Evolutionary conservation across 129 eudicot species (phyloP).

Genomic region (Apium graveolens): DNA sequence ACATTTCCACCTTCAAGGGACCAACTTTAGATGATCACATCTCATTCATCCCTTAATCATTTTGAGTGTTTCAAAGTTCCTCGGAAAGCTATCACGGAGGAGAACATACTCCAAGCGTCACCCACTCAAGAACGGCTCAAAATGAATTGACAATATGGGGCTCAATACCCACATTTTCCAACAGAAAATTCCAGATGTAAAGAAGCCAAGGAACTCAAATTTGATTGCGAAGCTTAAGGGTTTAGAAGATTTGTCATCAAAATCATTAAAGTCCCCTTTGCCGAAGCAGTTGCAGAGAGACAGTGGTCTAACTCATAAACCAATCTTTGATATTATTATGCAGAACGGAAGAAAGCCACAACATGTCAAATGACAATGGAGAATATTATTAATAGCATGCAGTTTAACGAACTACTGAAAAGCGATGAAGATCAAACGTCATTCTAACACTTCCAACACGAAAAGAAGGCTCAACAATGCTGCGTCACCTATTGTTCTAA

Average conservation of each 20-base stretch:
- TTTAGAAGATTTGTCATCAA: constrained; percentile 49
- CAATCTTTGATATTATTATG: constrained; percentile 45
- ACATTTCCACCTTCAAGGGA: no score
- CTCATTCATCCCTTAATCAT: no score
- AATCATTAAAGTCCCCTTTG: constrained; percentile 18
- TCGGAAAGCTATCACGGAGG: no score
- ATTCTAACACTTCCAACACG: constrained; percentile 9
- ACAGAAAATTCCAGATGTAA: constrained; percentile 24
- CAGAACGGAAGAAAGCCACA: constrained; percentile 39
- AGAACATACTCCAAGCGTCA: no score
- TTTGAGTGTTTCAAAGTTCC: no score
- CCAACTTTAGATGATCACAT: no score
- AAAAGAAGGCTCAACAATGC: constrained; percentile 19
- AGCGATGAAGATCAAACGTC: constrained; percentile 22
- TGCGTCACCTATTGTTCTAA: constrained; percentile 56
- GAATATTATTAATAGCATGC: constrained; percentile 41
- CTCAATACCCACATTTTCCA: no score
- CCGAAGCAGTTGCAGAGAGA: constrained; percentile 22
- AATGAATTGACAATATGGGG: no score
- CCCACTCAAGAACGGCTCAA: no score
- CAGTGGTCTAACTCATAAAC: constrained; percentile 23
- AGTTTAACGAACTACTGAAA: constrained; percentile 41
- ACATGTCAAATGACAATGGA: constrained; percentile 37
- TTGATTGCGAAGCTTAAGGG: constrained; percentile 86
- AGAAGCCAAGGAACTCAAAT: constrained; percentile 47